Evolutionary conservation across 2,329 filamentous ascomycete species (phyloP).

Genomic region (Phaeomoniella chlamydospora): DNA sequence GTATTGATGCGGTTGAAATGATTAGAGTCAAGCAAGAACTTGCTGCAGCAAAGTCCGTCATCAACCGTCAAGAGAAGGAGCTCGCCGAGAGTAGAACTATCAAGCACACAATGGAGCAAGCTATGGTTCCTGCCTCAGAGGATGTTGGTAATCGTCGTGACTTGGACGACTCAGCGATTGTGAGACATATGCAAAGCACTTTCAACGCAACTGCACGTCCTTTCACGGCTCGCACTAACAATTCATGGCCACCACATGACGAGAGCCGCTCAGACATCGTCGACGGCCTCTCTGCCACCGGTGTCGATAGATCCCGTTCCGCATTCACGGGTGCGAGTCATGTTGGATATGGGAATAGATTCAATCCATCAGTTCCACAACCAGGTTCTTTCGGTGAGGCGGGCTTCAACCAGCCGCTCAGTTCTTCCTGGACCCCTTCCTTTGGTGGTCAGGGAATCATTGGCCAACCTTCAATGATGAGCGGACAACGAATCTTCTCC

Average conservation of each 20-base stretch:
- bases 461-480: background rate
- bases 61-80: slow-evolving; percentile 47
- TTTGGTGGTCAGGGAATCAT: background rate
- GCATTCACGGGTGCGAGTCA: slow-evolving; percentile 2
- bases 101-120: slow-evolving; percentile 46
- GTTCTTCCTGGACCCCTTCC: background rate
- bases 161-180: slow-evolving; percentile 35
- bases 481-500: slow-evolving; percentile 19
- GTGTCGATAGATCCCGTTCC: slow-evolving; percentile 19
- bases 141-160: slow-evolving; percentile 33
- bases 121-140: slow-evolving; percentile 38
- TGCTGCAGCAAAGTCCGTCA: slow-evolving; percentile 39
- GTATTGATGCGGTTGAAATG: slow-evolving; percentile 31
- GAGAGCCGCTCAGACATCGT: slow-evolving; percentile 28
- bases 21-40: slow-evolving; percentile 43
- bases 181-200: slow-evolving; percentile 33
- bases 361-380: slow-evolving; percentile 1
- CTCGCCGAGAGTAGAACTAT: slow-evolving; percentile 45
- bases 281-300: slow-evolving; percentile 23
- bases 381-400: background rate
- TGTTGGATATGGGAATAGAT: background rate
- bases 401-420: background rate
- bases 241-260: slow-evolving; percentile 28
- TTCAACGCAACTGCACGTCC: slow-evolving; percentile 35
- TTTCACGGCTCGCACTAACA: slow-evolving; percentile 22